Conservation (phyloP, 176 grass and related monocot species). For the Alloteropsis semialata region DNA sequence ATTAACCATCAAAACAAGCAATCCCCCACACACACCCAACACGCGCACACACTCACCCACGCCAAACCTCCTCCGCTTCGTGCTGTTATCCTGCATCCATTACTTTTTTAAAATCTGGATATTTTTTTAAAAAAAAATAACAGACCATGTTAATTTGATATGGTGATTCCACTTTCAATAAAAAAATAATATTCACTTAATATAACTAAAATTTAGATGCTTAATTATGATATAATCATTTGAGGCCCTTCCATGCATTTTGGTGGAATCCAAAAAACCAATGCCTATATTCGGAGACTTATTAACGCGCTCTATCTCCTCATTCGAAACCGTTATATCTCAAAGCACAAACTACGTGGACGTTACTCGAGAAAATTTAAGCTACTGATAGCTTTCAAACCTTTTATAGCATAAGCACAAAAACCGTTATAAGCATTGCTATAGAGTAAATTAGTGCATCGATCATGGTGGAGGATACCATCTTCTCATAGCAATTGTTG, state of each 20-base stretch:
- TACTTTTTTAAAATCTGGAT: too few species aligned
- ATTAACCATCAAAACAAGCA: too few species aligned
- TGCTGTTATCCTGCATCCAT: too few species aligned
- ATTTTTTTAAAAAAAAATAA: neutral
- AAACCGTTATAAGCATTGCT: neutral
- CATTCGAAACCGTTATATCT: neutral
- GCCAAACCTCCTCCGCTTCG: too few species aligned
- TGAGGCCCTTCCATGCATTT: neutral
- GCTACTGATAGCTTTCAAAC: neutral
- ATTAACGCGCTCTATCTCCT: neutral
- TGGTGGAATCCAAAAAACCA: neutral
- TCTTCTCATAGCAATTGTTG: neutral
- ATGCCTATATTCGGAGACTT: neutral
- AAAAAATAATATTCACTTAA: neutral
- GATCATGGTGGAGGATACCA: neutral
- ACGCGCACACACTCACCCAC: too few species aligned
- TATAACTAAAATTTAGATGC: neutral
- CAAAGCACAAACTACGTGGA: neutral
- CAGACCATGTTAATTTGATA: neutral
- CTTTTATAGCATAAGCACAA: neutral
- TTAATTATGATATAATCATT: neutral
- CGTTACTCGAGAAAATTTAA: neutral
- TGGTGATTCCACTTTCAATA: neutral
- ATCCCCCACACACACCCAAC: too few species aligned
- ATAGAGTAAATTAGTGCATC: neutral